Base-by-base conservation (phyloP, 345 rosid genomes). In the Leavenworthia alabamica region DNA sequence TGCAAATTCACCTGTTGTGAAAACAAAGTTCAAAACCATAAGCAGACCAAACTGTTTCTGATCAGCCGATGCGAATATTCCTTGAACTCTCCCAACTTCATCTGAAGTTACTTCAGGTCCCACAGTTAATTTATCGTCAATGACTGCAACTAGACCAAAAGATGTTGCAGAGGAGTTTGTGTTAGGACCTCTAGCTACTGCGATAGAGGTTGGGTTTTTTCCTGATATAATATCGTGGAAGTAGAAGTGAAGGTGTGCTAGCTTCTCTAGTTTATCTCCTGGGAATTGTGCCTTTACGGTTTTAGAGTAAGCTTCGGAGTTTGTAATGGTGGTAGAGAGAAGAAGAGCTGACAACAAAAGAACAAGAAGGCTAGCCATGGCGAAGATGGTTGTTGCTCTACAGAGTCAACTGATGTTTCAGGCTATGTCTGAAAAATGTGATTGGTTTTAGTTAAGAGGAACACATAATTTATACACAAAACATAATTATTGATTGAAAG, bases 81-180 rank as follows among this genome's bases (percentile, higher is more conserved):
- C 89, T 33, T 81, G 93, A 1, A 82, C 86, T 6, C 69, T 71
- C 3, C 89, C 89, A 14, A 86, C 45, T 3, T 71, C 48, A 47
- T 70, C 79, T 1, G 93, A 86, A 2, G 69, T 70, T 1, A 75
- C 77, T 26, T 75, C 74, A 0, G 83, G 56, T 1, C 71, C 68
- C 31, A 73, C 73, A 0, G 84, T 86, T 28, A 81, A 35, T 0
- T 67, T 67, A 45, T 78, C 75, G 33, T 86, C 87, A 2, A 61
- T 70, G 64, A 86, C 58, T 48, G 63, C 27, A 13, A 81, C 23
- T 2, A 64, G 31, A 11, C 85, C 81, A 6, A 81, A 83, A 5
- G 47, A 33, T 1, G 81, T 75, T 3, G 70, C 64, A 1, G 87
- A 86, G 4, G 40, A 62, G 51, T 62, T 36, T n/a, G 66, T 22